phyloP scores from a whole-genome alignment of 495 filamentous ascomycete genomes.

The Sabuloglossum arenarium region DNA sequence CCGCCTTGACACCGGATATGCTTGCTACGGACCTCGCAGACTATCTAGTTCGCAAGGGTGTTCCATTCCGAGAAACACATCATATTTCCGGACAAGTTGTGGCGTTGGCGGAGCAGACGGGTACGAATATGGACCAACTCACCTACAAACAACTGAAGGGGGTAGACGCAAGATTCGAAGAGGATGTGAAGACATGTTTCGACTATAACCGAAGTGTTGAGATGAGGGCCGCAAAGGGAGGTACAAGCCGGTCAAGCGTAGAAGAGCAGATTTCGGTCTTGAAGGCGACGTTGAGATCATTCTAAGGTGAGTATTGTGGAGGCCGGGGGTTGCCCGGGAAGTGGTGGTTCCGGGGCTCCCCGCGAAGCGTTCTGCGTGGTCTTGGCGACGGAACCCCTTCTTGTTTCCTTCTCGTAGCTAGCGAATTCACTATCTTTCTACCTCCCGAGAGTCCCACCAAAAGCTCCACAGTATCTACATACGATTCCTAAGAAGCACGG shows the following conservation, averaged over 20 bases:
- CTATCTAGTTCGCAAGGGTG: slow-evolving; percentile 61
- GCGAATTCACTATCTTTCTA: no score
- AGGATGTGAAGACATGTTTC: slow-evolving; percentile 52
- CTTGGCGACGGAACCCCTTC: no score
- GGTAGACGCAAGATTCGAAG: slow-evolving; percentile 55
- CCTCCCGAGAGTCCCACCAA: no score
- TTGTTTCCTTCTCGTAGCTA: no score
- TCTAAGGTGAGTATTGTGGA: no score
- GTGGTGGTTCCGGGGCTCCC: no score
- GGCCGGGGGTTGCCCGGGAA: no score
- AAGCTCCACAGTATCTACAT: no score
- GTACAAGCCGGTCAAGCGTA: slow-evolving; percentile 59
- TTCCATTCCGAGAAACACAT: slow-evolving; percentile 59
- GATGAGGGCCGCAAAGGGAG: slow-evolving; percentile 58
- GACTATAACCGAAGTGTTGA: slow-evolving; percentile 82
- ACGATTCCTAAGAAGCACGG: no score
- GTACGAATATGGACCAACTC: slow-evolving; percentile 57
- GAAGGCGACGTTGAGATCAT: no score
- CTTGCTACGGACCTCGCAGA: slow-evolving; percentile 50
- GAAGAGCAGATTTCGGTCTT: slow-evolving; percentile 59
- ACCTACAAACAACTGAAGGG: slow-evolving; percentile 44
- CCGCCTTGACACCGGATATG: slow-evolving; percentile 46
- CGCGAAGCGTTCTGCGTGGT: no score
- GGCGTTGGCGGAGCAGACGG: slow-evolving; percentile 46
- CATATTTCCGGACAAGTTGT: slow-evolving; percentile 80